Percentiles rank a stretch among this genome's conserved stretches.
These are phyloP conservation scores for Hypericum perforatum DNA, from an alignment of 345 rosid species.

Conservation along the genomic window DNA sequence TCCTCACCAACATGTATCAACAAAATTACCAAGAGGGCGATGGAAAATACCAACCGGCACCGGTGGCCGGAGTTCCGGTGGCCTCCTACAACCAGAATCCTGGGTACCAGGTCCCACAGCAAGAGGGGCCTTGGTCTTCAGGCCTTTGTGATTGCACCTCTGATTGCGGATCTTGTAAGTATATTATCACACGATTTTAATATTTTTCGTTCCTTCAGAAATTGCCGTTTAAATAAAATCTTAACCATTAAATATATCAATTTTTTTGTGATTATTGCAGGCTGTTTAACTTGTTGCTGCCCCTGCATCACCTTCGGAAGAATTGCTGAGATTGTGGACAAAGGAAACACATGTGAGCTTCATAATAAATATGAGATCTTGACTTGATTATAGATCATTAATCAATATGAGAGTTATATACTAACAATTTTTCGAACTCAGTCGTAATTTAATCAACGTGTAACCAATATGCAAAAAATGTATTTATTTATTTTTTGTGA, in stretches of 20 bases:
- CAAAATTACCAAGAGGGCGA: no score
- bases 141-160: slow-evolving; percentile 39
- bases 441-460: neutral
- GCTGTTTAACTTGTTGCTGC: slow-evolving; percentile 56
- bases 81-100: no score
- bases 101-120: no score
- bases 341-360: slow-evolving; percentile 30
- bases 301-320: slow-evolving; percentile 60
- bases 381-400: no score
- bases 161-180: slow-evolving; percentile 33
- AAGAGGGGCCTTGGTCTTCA: slow-evolving; percentile 32
- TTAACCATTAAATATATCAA: neutral
- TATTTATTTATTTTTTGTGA: neutral
- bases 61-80: no score
- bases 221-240: neutral
- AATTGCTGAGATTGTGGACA: slow-evolving; percentile 58
- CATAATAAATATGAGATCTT: no score
- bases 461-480: neutral
- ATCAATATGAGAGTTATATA: neutral
- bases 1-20: no score
- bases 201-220: no score
- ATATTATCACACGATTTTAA: no score
- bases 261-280: neutral
- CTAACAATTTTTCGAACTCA: neutral
- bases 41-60: no score